Evolutionary conservation across 345 rosid species (phyloP), one percentile per base, ranked within the genome.

Genomic region (Lumnitzera littorea): DNA sequence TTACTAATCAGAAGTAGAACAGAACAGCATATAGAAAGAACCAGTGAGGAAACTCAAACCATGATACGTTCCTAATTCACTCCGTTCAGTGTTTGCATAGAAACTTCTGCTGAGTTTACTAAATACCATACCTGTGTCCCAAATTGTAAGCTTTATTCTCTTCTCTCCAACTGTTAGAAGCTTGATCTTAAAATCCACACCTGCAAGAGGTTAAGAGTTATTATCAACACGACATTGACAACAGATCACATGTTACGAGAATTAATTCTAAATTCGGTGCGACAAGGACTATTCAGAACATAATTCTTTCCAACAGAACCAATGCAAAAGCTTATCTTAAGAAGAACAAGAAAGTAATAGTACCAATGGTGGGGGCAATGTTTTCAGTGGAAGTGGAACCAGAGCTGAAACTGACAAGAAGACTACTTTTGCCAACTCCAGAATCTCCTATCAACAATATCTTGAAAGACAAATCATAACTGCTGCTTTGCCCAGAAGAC

Each of bases 381-480:
- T 77, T 80, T 56, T 77, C 80, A 61, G 73, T 62, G 17, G 64
- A 43, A 61, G 73, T 60, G 17, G 64, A 43, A 48, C 60, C 62
- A 24, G 82, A 75, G 50, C 75, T 77, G 62, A 77, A 81, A 62
- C 82, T 70, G 62, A 81, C 60, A 57, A 81, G 82, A 24, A 81
- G 78, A 68, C 78, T 72, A 27, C 85, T 81, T 64, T 81, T 81
- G 15, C 85, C 85, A 14, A 81, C 82, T 3, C 80, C 80, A 23
- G 85, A 81, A 67, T 81, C 85, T 51, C 85, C 85, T 16, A 81
- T 77, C 82, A 81, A 63, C 71, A 81, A 56, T 67, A 77, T 53
- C 78, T 81, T 81, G 76, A 81, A 72, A 62, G 71, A 65, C 61
- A 72, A 65, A 64, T 78, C 83, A 46, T 68, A 70, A 23, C 62